Evolutionary conservation across 768 basidiomycete genomes (phyloP), one percentile per base, ranked within the genome.

Genomic region (Wakefieldia striispora): DNA sequence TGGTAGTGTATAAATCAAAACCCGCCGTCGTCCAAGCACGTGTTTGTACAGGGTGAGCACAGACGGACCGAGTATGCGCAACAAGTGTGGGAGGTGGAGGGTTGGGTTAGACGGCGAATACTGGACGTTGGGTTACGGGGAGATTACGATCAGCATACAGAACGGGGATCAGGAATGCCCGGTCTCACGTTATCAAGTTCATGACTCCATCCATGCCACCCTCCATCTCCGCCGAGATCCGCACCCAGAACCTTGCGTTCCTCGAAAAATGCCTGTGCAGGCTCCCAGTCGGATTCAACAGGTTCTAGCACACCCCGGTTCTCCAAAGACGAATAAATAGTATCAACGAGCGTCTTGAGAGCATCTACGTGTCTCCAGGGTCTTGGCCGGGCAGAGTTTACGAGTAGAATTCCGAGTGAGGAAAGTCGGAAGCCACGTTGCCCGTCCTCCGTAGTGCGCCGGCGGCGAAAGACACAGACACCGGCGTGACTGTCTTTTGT

Each of bases 361-460:
- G 79, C 77, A 1, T 75, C 66, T 2, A 85, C 76, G 60, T 92
- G 90, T 43, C 73, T 66, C 86, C 89, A 91, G 11, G 91, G 86
- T n/a, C 86, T 75, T 13, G 88, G 78, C 45, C 85, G 74, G 3
- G 69, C 59, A 7, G 85, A 84, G 48, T 76, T 79, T 4, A 81
- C 84, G 19, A 91, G 75, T 1, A 91, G 72, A 26, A 91, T 76
- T 26, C 89, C 89, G 0, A 92, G 71, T 4, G 90, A 88, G 8
- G 86, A 85, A 23, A 92, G 81, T 19, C 85, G 82, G 63, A 86
- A 88, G 11, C 90, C 90, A 40, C 90, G 81, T 52, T 89, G 88
- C 2, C 87, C 88, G 21, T 78, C 69, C 57, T 88, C 87, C 8
- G 78, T 64, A 0, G 89, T 88, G 55, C 75, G 75, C 14, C 86